Evolutionary conservation across 2,329 filamentous ascomycete species (phyloP), one percentile per base, ranked within the genome.

Genomic region (Aspergillus awamori): DNA sequence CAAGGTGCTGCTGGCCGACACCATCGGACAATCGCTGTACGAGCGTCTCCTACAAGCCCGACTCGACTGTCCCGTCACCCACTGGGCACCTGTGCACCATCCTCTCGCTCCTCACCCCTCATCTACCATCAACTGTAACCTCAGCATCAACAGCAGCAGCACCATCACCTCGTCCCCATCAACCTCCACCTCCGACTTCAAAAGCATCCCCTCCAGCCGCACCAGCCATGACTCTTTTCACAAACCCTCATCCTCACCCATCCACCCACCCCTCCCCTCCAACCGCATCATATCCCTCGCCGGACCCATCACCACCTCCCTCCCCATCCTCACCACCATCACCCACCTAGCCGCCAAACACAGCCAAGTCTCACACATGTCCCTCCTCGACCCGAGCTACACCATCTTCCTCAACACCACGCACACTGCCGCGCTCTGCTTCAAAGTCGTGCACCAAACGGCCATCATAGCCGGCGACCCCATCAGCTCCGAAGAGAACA

Each of bases 341-440:
- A 8, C 11, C 24, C 39, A 15, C 10, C 68, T 80, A 1, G 70
- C 76, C 2, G 66, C 65, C 4, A 63, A 66, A 10, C 75, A 79
- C 61, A 77, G 78, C 6, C 70, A 71, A 15, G 75, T 78, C 1
- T 77, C 77, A 5, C 76, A 80, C 58, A 80, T 79, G 77, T 77
- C 76, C 2, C 72, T 80, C n/a, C 71, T 79, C 1, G 78, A 80
- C 48, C 72, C 65, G 7, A 77, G 74, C 52, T 80, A 80, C 58
- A 70, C 64, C 5, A 76, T 80, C 61, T 80, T 79, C 59, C 67
- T 80, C 15, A 79, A 76, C 53, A 68, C 70, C 41, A 60, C 68
- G 11, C 65, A 64, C 13, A 73, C 73, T 6, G 78, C 69, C 7
- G 77, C 73, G 0, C 64, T 80, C 0, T 78, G 73, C 36, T 80